Evolutionary conservation across 2,329 filamentous ascomycete genomes (phyloP).

Genomic region (Penicillium freii): DNA sequence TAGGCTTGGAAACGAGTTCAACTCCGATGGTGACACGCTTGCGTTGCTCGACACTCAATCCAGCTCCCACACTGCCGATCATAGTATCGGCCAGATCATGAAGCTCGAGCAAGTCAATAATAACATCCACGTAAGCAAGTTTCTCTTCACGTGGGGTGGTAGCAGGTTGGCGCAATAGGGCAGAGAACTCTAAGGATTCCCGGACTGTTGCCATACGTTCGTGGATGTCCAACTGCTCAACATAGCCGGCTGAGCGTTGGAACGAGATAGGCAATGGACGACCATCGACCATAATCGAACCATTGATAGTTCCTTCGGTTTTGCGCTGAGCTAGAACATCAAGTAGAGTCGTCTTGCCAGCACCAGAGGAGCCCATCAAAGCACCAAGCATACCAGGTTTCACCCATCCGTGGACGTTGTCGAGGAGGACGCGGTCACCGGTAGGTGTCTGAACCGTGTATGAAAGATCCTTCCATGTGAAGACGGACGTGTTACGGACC

Average conservation of each 20-base stretch:
- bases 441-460: conserved; percentile 65
- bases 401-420: conserved; percentile 70
- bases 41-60: conserved; percentile 61
- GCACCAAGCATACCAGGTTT: conserved; percentile 76
- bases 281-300: conserved; percentile 67
- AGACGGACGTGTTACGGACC: conserved; percentile 63
- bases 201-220: conserved; percentile 64
- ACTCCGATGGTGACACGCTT: conserved; percentile 71
- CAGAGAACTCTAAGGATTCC: conserved; percentile 66
- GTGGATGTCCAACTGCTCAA: conserved; percentile 68
- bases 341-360: conserved; percentile 72
- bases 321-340: conserved; percentile 73
- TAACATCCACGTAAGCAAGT: conserved; percentile 62
- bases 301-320: conserved; percentile 59
- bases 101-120: conserved; percentile 63
- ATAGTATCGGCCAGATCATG: conserved; percentile 63
- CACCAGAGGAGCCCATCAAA: conserved; percentile 73
- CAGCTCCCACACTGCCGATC: conserved; percentile 47
- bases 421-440: conserved; percentile 58
- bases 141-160: conserved; percentile 57
- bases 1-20: conserved; percentile 67
- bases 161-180: conserved; percentile 58
- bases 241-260: conserved; percentile 66
- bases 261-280: conserved; percentile 59
- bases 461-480: conserved; percentile 71